phyloP scores from a whole-genome alignment of 805 yeast genomes.

The Lipomyces anomalus region DNA sequence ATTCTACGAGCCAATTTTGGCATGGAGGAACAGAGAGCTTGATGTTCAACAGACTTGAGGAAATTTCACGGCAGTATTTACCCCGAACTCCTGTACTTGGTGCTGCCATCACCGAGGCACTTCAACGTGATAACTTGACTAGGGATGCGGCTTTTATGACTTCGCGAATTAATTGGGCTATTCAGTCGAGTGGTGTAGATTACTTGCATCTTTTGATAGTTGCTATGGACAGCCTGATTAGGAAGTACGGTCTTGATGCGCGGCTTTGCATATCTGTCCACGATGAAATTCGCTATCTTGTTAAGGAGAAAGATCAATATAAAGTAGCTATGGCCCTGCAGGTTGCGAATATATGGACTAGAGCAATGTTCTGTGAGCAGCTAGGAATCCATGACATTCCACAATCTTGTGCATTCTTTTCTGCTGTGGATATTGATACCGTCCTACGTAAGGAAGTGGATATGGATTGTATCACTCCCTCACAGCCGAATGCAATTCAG shows the following conservation, averaged over 20 bases:
- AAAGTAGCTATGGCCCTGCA: conserved; percentile 79
- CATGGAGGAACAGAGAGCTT: conserved; percentile 92
- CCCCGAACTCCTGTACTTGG: conserved; percentile 91
- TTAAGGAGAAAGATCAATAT: conserved; percentile 65
- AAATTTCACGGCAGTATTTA: conserved; percentile 70
- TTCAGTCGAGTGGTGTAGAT: conserved; percentile 97
- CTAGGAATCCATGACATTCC: conserved; percentile 86
- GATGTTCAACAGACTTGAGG: conserved; percentile 81
- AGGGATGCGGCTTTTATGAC: conserved; percentile 63
- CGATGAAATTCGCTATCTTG: conserved; percentile 85
- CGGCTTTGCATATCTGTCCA: conserved; percentile 84
- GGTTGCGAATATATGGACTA: conserved; percentile 87
- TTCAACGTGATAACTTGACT: conserved; percentile 59
- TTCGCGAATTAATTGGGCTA: conserved; percentile 94
- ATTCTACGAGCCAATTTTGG: conserved; percentile 35
- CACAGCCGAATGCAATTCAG: conserved; percentile 62
- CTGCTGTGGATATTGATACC: conserved; percentile 85
- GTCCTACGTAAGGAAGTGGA: conserved; percentile 90
- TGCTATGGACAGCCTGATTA: conserved; percentile 77
- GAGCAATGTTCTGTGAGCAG: conserved; percentile 92
- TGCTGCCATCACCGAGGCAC: conserved; percentile 85
- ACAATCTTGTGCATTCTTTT: conserved; percentile 91
- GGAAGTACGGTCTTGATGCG: conserved; percentile 62
- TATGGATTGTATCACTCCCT: conserved; percentile 85
- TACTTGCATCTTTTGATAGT: conserved; percentile 79